Evolutionary conservation across 2,329 filamentous ascomycete species (phyloP), one percentile per base, ranked within the genome.

Genomic region (Trichoderma asperellum): DNA sequence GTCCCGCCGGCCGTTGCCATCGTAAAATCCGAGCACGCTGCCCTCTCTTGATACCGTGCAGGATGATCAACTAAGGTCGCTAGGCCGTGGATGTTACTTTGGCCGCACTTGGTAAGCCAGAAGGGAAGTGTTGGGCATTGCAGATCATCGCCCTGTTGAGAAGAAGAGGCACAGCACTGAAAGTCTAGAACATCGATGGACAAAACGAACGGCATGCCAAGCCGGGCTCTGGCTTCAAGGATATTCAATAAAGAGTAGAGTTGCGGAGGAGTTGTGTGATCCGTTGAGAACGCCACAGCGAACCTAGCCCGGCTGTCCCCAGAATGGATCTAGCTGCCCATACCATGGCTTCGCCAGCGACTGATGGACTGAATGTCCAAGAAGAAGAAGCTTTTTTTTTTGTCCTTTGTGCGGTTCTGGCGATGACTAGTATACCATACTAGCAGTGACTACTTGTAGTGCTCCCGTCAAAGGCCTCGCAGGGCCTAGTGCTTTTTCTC

Each of bases 91-190:
- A 57, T 57, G 63, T 35, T 29, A 66, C 53, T 49, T 27, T 47
- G 37, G 32, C 21, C 37, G 61, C n/a, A 16, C 61, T 27, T 58
- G 56, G 8, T 21, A 34, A 53, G 53, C 35, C 53, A 24, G 60
- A 34, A 43, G 61, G 68, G 47, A 37, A 21, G 32, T 66, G 68
- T 53, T 43, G 52, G 52, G 40, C n/a, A n/a, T 40, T 52, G 68
- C 58, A 37, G 68, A 70, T 70, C 68, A 68, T 70, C 63, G 37
- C 68, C 68, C 12, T 18, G 34, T 70, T 68, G 21, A 68, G 40
- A 37, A 34, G 32, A 63, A 63, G n/a, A 52, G 37, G 29, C 53
- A 53, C 47, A 27, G 7, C 47, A 21, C 35, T 29, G 6, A 29
- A 64, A 68, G 67, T 68, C 67, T 68, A 68, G 67, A 68, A 62